These are phyloP conservation scores for Sextonia rubra DNA, from an alignment of 164 flowering plant species.

Conservation along the genomic window DNA sequence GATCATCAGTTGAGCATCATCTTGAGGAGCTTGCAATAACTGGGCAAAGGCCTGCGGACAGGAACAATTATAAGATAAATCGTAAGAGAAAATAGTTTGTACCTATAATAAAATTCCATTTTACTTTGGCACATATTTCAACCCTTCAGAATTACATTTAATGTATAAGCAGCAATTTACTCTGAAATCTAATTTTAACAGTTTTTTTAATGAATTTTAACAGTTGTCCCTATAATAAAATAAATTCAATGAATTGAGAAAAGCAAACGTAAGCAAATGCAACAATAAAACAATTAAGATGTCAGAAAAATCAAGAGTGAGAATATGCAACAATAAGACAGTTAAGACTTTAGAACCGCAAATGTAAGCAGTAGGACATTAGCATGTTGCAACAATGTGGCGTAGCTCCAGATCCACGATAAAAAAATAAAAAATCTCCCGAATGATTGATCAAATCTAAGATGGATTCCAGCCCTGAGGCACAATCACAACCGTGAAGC, in stretches of 20 bases:
- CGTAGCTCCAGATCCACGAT: no score
- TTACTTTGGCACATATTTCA: not conserved
- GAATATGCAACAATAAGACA: no score
- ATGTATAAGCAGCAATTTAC: not conserved
- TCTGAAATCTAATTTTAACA: not conserved
- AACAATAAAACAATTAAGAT: not conserved
- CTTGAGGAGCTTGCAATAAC: slow-evolving; percentile 72
- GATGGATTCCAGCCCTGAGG: no score
- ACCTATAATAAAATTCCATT: not conserved
- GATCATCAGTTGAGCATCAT: slow-evolving; percentile 66
- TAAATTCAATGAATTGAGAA: not conserved
- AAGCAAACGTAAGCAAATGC: not conserved
- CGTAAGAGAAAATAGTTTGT: no score
- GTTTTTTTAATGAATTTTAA: no score
- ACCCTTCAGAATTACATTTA: not conserved
- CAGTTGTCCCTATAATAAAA: not conserved
- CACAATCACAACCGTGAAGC: no score
- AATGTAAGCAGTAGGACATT: no score
- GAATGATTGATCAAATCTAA: no score
- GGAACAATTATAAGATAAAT: no score
- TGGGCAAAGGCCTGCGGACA: slow-evolving; percentile 63
- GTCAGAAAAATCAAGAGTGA: not conserved
- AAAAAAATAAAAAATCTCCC: no score
- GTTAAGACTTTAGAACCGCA: not conserved
- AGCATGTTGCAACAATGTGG: no score